Conservation (phyloP, 768 basidiomycete genomes). For the Suillus hirtellus region DNA sequence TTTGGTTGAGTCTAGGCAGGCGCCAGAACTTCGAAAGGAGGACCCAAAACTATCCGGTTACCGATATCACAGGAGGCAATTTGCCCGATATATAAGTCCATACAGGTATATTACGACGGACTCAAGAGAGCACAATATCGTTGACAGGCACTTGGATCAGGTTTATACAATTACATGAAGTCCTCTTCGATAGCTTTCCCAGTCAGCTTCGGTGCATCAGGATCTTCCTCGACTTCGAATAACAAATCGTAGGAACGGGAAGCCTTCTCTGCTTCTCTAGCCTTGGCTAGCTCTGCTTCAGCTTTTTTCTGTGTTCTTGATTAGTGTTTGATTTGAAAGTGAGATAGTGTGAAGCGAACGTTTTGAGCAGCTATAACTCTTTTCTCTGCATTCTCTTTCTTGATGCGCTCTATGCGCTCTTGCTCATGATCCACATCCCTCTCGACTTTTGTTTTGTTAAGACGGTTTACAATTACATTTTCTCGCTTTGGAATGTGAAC, state of each 20-base stretch:
- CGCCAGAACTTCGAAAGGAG: not conserved
- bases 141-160: not conserved
- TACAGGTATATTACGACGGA: not conserved
- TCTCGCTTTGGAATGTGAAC: slow-evolving; percentile 81
- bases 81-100: slow-evolving; percentile 4
- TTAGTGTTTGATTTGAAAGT: not conserved
- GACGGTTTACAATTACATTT: slow-evolving; percentile 86
- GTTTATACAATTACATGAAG: slow-evolving; percentile 64
- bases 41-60: slow-evolving; percentile 5
- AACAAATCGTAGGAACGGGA: slow-evolving; percentile 84
- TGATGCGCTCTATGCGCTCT: slow-evolving; percentile 80
- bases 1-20: not conserved
- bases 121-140: slow-evolving; percentile 7
- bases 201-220: slow-evolving; percentile 51
- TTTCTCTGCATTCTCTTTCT: slow-evolving; percentile 67
- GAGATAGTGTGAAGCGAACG: slow-evolving; percentile 40
- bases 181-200: slow-evolving; percentile 83
- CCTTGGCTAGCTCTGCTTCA: slow-evolving; percentile 71
- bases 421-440: slow-evolving; percentile 87
- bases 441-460: slow-evolving; percentile 92
- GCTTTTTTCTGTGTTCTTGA: slow-evolving; percentile 62
- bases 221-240: slow-evolving; percentile 65
- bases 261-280: slow-evolving; percentile 84
- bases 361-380: slow-evolving; percentile 64
- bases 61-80: slow-evolving; percentile 14